A percentile compares a stretch with the other conserved stretches of the same genome.
Conservation (phyloP, 2,329 filamentous ascomycete species). For the Bipolaris gigantea region DNA sequence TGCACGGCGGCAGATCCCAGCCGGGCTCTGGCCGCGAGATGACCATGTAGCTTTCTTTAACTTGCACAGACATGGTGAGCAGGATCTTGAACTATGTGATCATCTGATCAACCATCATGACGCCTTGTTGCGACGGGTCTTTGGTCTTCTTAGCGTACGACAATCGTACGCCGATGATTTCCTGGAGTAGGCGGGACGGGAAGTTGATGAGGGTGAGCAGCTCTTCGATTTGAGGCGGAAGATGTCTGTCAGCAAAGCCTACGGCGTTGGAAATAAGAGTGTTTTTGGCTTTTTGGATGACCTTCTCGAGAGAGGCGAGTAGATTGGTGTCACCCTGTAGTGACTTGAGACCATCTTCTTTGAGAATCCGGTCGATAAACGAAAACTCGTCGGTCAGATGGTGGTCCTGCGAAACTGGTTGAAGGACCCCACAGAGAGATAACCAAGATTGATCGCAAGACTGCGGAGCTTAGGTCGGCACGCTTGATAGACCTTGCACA, state of each 20-base stretch:
- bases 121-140: constrained; percentile 86
- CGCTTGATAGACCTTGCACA: too few relatives aligned
- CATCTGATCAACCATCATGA: constrained; percentile 97
- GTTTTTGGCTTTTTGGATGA: constrained; percentile 90
- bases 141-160: constrained; percentile 95
- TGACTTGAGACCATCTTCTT: constrained; percentile 91
- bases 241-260: constrained; percentile 82
- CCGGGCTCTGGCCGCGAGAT: constrained; percentile 86
- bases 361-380: constrained; percentile 91
- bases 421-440: too few relatives aligned
- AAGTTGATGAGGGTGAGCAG: constrained; percentile 96
- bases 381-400: constrained; percentile 86
- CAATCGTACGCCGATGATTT: constrained; percentile 89
- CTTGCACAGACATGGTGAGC: constrained; percentile 85
- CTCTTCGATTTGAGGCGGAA: constrained; percentile 96
- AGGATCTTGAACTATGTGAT: constrained; percentile 94
- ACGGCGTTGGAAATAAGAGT: constrained; percentile 86
- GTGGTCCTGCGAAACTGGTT: constrained; percentile 65
- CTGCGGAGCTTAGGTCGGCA: too few relatives aligned
- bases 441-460: too few relatives aligned
- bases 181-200: constrained; percentile 90
- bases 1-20: constrained; percentile 94
- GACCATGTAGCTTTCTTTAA: constrained; percentile 83
- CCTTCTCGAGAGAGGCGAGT: constrained; percentile 77
- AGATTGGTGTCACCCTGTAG: constrained; percentile 84